phyloP scores from a whole-genome alignment of 177 flowering plant genomes.

The Vitis hybrid region DNA sequence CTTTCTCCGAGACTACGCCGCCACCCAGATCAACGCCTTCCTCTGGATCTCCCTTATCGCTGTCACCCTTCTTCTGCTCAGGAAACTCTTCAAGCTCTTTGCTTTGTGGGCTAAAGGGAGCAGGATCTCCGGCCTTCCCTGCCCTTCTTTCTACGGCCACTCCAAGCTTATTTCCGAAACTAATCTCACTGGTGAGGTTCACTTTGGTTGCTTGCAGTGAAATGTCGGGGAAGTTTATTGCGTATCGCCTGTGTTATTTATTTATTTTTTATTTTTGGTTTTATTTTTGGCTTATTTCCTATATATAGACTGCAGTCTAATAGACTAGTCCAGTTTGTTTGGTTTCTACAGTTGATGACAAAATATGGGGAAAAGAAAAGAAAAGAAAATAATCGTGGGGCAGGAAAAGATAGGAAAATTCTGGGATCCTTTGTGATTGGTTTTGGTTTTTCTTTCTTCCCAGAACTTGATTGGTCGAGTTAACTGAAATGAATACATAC shows the following conservation, averaged over 20 bases:
- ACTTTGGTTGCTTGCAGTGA: not conserved
- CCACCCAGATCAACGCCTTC: constrained; percentile 48
- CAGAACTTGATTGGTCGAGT: too few relatives aligned
- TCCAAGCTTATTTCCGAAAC: constrained; percentile 30
- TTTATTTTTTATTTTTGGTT: not conserved
- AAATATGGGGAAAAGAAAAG: too few relatives aligned
- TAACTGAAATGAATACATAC: too few relatives aligned
- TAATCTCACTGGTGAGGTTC: constrained; percentile 42
- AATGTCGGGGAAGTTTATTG: too few relatives aligned
- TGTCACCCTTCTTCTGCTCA: constrained; percentile 37
- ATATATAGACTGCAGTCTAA: too few relatives aligned
- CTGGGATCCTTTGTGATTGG: too few relatives aligned
- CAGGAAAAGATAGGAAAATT: too few relatives aligned
- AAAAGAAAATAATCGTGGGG: too few relatives aligned
- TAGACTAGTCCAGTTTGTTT: too few relatives aligned
- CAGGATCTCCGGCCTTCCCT: constrained; percentile 58
- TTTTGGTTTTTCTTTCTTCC: too few relatives aligned
- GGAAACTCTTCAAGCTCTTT: constrained; percentile 32
- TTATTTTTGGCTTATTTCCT: too few relatives aligned
- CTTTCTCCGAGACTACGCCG: constrained; percentile 19
- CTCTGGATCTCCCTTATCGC: constrained; percentile 54
- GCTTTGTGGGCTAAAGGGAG: constrained; percentile 41
- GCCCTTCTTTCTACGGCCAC: constrained; percentile 59
- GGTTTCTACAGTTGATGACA: too few relatives aligned
- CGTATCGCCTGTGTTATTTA: not conserved